phyloP scores from a whole-genome alignment of 2,329 filamentous ascomycete species.

The Aspergillus sp. region DNA sequence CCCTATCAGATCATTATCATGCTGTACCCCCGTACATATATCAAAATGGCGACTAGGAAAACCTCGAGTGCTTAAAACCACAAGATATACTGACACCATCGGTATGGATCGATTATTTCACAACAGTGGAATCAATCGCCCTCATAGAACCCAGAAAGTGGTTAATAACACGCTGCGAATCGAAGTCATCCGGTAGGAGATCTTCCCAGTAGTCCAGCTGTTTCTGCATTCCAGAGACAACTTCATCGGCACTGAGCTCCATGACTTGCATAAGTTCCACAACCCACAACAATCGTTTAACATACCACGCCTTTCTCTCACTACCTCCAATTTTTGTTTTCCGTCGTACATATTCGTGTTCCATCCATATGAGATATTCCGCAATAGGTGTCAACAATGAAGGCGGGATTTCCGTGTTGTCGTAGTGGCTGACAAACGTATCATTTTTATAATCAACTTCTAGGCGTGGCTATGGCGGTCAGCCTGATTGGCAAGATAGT shows the following conservation, averaged over 20 bases:
- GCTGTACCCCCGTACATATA: no score
- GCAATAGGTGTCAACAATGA: not conserved
- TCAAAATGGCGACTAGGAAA: no score
- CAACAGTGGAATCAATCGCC: not conserved
- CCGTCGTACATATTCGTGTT: not conserved
- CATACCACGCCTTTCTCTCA: not conserved
- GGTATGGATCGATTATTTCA: not conserved
- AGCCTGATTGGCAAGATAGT: no score
- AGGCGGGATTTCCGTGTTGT: not conserved
- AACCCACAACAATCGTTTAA: not conserved
- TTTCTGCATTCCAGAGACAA: not conserved
- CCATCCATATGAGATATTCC: not conserved
- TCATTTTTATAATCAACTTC: not conserved
- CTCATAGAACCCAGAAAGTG: not conserved
- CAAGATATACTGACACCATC: no score
- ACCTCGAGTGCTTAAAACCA: no score
- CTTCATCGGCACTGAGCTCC: not conserved
- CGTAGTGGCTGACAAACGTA: no score
- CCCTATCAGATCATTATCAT: no score
- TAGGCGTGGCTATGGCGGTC: no score
- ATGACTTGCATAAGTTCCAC: not conserved
- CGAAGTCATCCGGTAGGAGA: fast-evolving
- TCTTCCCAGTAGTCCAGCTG: fast-evolving
- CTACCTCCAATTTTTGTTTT: no score
- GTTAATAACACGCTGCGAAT: not conserved